phyloP scores from a whole-genome alignment of 2,329 filamentous ascomycete species.

The Neonectria sp. region DNA sequence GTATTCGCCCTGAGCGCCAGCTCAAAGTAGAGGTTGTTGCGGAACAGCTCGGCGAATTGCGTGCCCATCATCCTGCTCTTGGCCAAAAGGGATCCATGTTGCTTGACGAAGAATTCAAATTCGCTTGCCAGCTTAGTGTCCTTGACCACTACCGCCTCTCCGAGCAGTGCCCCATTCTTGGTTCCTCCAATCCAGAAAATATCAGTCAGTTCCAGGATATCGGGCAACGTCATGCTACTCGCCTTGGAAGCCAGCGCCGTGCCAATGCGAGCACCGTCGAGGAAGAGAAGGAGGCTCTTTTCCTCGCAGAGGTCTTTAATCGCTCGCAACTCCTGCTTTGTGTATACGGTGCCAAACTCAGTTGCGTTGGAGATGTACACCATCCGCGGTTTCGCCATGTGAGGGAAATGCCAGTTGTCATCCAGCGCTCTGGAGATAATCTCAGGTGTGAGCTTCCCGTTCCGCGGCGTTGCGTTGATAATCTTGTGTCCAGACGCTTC shows the following conservation, averaged over 20 bases:
- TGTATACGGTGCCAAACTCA: conserved; percentile 65
- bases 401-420: conserved; percentile 66
- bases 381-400: conserved; percentile 66
- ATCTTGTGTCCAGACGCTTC: conserved; percentile 68
- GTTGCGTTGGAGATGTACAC: conserved; percentile 68
- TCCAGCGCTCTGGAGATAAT: conserved; percentile 59
- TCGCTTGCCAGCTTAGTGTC: conserved; percentile 58
- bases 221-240: conserved; percentile 60
- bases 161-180: conserved; percentile 65
- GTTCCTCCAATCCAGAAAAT: conserved; percentile 70
- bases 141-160: conserved; percentile 66
- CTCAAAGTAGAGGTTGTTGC: conserved; percentile 61
- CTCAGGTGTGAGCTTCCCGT: conserved; percentile 63
- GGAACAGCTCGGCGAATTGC: conserved; percentile 66
- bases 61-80: conserved; percentile 65
- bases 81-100: conserved; percentile 65
- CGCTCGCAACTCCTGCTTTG: conserved; percentile 56
- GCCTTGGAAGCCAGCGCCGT: conserved; percentile 58
- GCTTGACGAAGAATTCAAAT: conserved; percentile 67
- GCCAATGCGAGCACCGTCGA: conserved; percentile 65
- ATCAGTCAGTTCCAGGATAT: conserved; percentile 63
- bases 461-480: conserved; percentile 61
- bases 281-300: conserved; percentile 59
- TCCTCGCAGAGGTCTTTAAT: conserved; percentile 60
- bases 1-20: conserved; percentile 61